phyloP scores from a whole-genome alignment of 1,284 basidiomycete species.

The Dichomitus squalens region DNA sequence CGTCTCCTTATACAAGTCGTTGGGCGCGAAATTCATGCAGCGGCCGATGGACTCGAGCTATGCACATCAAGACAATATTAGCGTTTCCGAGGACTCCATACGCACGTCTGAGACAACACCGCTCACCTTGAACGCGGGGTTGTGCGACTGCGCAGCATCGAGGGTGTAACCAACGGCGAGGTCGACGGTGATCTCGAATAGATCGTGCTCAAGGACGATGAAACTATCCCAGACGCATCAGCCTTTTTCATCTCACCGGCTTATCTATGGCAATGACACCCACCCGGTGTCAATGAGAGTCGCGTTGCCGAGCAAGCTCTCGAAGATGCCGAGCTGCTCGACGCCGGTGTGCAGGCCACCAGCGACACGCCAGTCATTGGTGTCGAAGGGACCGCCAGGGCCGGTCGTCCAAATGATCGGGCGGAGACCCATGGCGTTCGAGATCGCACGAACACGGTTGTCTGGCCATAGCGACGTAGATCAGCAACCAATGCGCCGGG shows the following conservation, averaged over 20 bases:
- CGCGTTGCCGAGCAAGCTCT: slow-evolving; percentile 65
- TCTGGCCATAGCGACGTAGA: slow-evolving; percentile 43
- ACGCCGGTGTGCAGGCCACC: slow-evolving; percentile 66
- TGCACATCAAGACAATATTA: neutral
- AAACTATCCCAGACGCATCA: slow-evolving; percentile 57
- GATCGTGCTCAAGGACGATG: slow-evolving; percentile 88
- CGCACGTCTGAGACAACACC: neutral
- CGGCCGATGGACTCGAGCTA: slow-evolving; percentile 71
- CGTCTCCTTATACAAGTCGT: slow-evolving; percentile 66
- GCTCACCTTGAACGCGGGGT: slow-evolving; percentile 62
- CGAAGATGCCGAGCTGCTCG: slow-evolving; percentile 58
- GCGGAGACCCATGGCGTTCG: slow-evolving; percentile 78
- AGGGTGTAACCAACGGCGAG: slow-evolving; percentile 88
- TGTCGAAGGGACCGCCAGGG: slow-evolving; percentile 72
- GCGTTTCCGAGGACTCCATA: neutral
- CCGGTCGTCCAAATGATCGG: slow-evolving; percentile 82
- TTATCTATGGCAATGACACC: slow-evolving; percentile 10
- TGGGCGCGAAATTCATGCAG: slow-evolving; percentile 55
- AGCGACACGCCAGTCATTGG: slow-evolving; percentile 86
- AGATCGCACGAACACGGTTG: slow-evolving; percentile 88
- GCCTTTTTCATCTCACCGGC: neutral
- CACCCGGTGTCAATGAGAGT: slow-evolving; percentile 57
- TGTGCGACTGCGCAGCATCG: slow-evolving; percentile 62
- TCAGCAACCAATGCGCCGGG: neutral
- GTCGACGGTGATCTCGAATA: slow-evolving; percentile 85